These are phyloP conservation scores for Extremus antarcticus DNA, from an alignment of 495 filamentous ascomycete genomes.

Conservation along the genomic window DNA sequence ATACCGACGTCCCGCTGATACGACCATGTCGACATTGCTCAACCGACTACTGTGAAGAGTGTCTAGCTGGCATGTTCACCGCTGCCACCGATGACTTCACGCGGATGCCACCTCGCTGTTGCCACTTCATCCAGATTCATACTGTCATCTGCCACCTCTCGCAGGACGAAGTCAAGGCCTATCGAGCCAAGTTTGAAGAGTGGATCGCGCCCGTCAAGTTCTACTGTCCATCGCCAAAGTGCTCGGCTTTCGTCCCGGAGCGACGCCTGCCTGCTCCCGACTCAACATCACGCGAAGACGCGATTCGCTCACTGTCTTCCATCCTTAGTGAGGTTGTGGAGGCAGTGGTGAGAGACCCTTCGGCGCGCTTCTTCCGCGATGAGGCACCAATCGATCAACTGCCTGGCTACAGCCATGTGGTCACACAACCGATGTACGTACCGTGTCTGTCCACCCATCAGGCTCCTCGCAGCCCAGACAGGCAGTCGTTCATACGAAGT, in stretches of 20 bases:
- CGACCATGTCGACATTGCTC: constrained; percentile 22
- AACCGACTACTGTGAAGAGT: constrained; percentile 21
- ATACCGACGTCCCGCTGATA: neutral
- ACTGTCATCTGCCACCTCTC: constrained; percentile 17
- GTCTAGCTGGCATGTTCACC: constrained; percentile 24
- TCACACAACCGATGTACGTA: neutral
- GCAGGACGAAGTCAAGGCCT: constrained; percentile 11
- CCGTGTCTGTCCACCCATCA: too few relatives aligned
- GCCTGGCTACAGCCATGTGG: neutral
- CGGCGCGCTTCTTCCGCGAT: constrained; percentile 10
- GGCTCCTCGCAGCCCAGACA: too few relatives aligned
- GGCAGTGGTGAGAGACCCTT: neutral
- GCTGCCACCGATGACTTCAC: constrained; percentile 18
- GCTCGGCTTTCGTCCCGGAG: constrained; percentile 26
- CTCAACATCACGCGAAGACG: neutral
- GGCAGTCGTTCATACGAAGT: too few relatives aligned
- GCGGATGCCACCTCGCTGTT: constrained; percentile 27
- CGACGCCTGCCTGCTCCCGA: constrained; percentile 10
- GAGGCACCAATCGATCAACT: neutral
- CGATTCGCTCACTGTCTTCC: neutral
- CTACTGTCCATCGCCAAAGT: constrained; percentile 27
- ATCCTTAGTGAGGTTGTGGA: constrained; percentile 1
- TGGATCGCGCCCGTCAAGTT: constrained; percentile 25
- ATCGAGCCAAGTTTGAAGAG: constrained; percentile 25
- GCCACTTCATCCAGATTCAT: constrained; percentile 21